Evolutionary conservation across 2,329 filamentous ascomycete species (phyloP).

Genomic region (Diaporthe vaccinii): DNA sequence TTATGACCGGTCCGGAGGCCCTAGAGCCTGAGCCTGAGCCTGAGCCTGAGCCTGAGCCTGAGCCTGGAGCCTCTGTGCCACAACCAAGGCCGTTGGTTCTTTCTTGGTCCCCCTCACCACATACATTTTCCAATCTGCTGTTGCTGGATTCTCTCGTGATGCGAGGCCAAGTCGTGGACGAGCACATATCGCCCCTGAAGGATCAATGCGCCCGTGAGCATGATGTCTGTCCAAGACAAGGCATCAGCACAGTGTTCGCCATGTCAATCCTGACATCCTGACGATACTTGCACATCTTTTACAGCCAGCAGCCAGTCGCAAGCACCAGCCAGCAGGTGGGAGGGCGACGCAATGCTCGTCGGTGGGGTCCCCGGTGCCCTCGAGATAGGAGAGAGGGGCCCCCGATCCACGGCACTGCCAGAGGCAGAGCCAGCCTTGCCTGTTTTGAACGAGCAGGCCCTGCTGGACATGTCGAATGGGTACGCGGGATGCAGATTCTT

Average conservation of each 20-base stretch:
- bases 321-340: not conserved
- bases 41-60: not conserved
- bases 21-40: not conserved
- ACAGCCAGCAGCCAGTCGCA: not conserved
- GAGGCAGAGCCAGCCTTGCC: constrained; percentile 5
- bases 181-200: not conserved
- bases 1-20: constrained; percentile 4
- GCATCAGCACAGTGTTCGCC: not conserved
- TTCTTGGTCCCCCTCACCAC: constrained; percentile 3
- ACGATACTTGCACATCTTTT: too few species aligned
- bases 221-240: not conserved
- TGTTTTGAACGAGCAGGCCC: constrained; percentile 9
- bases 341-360: not conserved
- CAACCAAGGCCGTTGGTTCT: not conserved
- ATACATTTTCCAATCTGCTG: not conserved
- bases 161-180: not conserved
- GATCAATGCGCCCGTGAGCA: not conserved
- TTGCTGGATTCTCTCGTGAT: constrained; percentile 10
- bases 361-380: constrained; percentile 12
- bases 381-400: not conserved
- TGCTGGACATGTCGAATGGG: constrained; percentile 22
- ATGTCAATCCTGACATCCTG: not conserved
- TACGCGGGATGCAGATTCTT: constrained; percentile 35
- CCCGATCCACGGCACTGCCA: constrained; percentile 11
- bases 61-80: constrained; percentile 1